These are phyloP conservation scores for Gossypium laxum DNA, from an alignment of 441 rosid genomes.

Conservation along the genomic window DNA sequence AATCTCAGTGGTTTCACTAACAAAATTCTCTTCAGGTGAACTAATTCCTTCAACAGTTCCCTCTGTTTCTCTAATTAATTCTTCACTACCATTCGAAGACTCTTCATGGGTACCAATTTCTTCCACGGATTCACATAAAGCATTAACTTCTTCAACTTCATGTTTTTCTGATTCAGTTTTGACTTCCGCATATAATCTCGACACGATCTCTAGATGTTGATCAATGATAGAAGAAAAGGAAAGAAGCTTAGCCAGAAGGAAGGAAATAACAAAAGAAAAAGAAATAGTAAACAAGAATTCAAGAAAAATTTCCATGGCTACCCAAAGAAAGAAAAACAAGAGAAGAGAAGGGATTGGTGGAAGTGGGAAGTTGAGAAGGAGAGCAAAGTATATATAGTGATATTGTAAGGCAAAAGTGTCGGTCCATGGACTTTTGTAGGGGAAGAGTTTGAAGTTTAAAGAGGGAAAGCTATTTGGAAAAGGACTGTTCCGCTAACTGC, in stretches of 20 bases:
- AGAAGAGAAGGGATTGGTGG: neutral
- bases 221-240: constrained; percentile 3
- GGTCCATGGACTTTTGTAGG: constrained; percentile 7
- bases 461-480: constrained; percentile 11
- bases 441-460: neutral
- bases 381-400: constrained; percentile 17
- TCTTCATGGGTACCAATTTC: neutral
- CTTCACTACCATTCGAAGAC: neutral
- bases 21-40: neutral
- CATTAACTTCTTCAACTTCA: constrained; percentile 11
- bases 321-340: neutral
- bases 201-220: constrained; percentile 5
- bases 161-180: neutral
- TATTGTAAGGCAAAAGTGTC: constrained; percentile 7
- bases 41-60: neutral
- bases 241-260: constrained; percentile 18
- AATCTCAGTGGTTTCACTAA: constrained; percentile 7
- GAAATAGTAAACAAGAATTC: constrained; percentile 12
- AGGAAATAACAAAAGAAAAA: constrained; percentile 17
- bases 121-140: constrained; percentile 10
- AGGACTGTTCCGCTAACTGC: constrained; percentile 13
- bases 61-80: neutral
- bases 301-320: constrained; percentile 22
- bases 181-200: neutral
- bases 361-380: constrained; percentile 6